phyloP scores from a whole-genome alignment of 768 basidiomycete genomes.

The Paxillus involutus region DNA sequence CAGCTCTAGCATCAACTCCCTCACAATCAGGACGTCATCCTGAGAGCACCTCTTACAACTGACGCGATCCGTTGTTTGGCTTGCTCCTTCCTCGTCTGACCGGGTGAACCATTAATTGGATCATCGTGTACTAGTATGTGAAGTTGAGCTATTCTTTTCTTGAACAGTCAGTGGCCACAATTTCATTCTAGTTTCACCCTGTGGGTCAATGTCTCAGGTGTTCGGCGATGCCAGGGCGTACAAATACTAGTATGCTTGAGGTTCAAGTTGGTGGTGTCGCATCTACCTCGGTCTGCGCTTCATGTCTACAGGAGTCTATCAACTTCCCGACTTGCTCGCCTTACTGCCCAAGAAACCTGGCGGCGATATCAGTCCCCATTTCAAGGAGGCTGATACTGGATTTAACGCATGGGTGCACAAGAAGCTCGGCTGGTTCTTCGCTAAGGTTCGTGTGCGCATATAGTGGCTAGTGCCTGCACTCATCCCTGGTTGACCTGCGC shows the following conservation, averaged over 20 bases:
- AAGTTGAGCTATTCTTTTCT: no score
- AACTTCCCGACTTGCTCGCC: constrained; percentile 23
- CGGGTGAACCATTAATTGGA: no score
- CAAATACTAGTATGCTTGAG: constrained; percentile 9
- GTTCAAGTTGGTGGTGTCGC: background rate
- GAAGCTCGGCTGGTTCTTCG: constrained; percentile 22
- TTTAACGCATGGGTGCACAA: constrained; percentile 23
- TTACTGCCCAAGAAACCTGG: constrained; percentile 28
- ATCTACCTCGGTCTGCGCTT: background rate
- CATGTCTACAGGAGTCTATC: constrained; percentile 22
- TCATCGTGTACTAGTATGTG: no score
- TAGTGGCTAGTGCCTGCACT: background rate
- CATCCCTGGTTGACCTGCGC: background rate
- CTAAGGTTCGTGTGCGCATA: constrained; percentile 14
- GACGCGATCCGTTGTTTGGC: no score
- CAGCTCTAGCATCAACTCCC: no score
- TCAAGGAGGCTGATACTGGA: constrained; percentile 19
- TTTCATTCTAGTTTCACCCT: constrained; percentile 17
- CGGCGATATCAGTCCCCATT: constrained; percentile 25
- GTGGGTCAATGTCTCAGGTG: constrained; percentile 2
- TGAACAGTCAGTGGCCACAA: no score
- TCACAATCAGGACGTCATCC: no score
- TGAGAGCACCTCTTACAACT: no score
- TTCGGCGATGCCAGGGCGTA: constrained; percentile 4
- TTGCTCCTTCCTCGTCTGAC: no score